A percentile compares a stretch with the other conserved stretches of the same genome.
Evolutionary conservation across 2,329 filamentous ascomycete species (phyloP).

Genomic region (Cladosporium phlei): DNA sequence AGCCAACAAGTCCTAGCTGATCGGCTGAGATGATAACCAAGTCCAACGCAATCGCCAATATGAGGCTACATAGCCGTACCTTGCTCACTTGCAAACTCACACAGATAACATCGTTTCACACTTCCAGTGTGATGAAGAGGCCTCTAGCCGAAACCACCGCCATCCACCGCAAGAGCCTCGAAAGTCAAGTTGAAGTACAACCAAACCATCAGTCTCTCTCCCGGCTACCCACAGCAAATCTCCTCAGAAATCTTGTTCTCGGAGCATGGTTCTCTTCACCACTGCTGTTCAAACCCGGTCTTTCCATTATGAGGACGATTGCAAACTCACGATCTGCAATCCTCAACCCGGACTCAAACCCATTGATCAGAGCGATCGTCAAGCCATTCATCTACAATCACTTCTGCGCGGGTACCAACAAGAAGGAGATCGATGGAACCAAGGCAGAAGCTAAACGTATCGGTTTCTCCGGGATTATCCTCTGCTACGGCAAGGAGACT

Average conservation of each 20-base stretch:
- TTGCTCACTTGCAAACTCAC: neutral
- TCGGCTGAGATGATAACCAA: neutral
- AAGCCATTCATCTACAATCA: slow-evolving; percentile 52
- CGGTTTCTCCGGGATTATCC: slow-evolving; percentile 50
- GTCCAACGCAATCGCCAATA: neutral
- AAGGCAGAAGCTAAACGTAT: slow-evolving; percentile 44
- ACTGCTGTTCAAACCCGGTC: slow-evolving; percentile 27
- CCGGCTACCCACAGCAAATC: slow-evolving; percentile 21
- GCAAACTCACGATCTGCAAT: slow-evolving; percentile 41
- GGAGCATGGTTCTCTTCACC: slow-evolving; percentile 31
- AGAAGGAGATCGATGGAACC: slow-evolving; percentile 43
- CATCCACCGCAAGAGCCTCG: slow-evolving; percentile 14
- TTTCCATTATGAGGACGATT: slow-evolving; percentile 34
- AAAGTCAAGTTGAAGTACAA: slow-evolving; percentile 9
- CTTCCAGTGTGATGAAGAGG: slow-evolving; percentile 2
- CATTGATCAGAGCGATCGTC: slow-evolving; percentile 41
- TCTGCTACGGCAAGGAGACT: slow-evolving; percentile 52
- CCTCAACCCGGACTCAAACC: slow-evolving; percentile 47
- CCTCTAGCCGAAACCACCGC: slow-evolving; percentile 3
- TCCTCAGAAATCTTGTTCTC: slow-evolving; percentile 30
- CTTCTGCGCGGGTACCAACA: slow-evolving; percentile 52
- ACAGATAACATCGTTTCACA: slow-evolving; percentile 7
- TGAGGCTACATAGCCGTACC: neutral
- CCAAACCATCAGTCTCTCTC: slow-evolving; percentile 18
- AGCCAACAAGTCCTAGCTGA: too few species aligned